Evolutionary conservation across 2,329 filamentous ascomycete genomes (phyloP).

Genomic region (Fusarium dimerum): DNA sequence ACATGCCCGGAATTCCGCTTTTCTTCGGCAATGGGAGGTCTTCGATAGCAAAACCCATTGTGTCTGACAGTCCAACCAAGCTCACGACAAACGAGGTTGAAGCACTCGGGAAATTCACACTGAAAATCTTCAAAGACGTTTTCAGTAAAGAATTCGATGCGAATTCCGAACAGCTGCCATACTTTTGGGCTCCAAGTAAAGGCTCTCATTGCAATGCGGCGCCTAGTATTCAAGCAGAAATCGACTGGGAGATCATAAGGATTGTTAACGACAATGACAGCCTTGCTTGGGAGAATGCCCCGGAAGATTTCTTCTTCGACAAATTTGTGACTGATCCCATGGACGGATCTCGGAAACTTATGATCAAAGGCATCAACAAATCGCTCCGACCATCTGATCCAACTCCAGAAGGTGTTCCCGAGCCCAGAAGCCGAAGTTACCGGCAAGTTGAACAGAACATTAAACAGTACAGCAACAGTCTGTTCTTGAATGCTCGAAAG

Average conservation of each 20-base stretch:
- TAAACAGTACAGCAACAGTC: conserved; percentile 79
- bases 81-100: conserved; percentile 48
- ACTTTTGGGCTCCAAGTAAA: conserved; percentile 72
- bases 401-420: conserved; percentile 58
- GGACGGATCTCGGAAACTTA: conserved; percentile 65
- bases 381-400: conserved; percentile 64
- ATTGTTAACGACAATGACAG: conserved; percentile 36
- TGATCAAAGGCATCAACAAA: conserved; percentile 52
- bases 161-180: conserved; percentile 67
- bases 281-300: conserved; percentile 43
- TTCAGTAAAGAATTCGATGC: conserved; percentile 85
- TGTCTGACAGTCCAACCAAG: conserved; percentile 45
- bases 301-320: conserved; percentile 51
- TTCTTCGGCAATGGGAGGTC: conserved; percentile 67
- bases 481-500: conserved; percentile 62
- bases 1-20: conserved; percentile 67
- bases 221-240: conserved; percentile 25
- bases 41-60: conserved; percentile 56
- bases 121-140: conserved; percentile 76
- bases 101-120: conserved; percentile 69
- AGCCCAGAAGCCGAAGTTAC: conserved; percentile 47
- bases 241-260: conserved; percentile 65
- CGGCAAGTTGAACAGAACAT: conserved; percentile 58
- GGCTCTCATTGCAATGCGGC: conserved; percentile 22
- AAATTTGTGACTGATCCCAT: conserved; percentile 59